These are phyloP conservation scores for Thalassia testudinum DNA, from an alignment of 116 monocot species.

Conservation along the genomic window DNA sequence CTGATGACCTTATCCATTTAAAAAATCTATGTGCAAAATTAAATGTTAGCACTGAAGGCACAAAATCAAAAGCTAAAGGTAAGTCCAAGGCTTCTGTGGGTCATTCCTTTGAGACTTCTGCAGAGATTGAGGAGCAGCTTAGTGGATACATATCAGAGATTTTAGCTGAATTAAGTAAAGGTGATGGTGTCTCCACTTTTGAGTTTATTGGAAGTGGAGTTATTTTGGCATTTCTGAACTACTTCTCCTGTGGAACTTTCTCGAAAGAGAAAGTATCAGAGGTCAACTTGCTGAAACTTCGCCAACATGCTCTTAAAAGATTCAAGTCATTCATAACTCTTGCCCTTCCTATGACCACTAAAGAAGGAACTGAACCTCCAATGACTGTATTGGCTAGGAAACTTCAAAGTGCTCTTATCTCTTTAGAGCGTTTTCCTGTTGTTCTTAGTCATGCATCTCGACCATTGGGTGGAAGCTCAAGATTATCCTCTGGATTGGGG, in stretches of 20 bases:
- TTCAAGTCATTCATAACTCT: constrained; percentile 63
- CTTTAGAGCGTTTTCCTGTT: constrained; percentile 89
- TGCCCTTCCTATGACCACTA: constrained; percentile 31
- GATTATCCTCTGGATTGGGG: constrained; percentile 71
- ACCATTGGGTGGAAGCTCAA: constrained; percentile 57
- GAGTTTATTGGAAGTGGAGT: constrained; percentile 98
- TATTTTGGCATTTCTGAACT: constrained; percentile 74
- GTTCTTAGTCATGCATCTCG: constrained; percentile 85
- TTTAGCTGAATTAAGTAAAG: constrained; percentile 66
- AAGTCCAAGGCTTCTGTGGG: constrained; percentile 47
- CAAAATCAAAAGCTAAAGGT: constrained; percentile 55
- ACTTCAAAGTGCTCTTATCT: constrained; percentile 86
- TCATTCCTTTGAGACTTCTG: constrained; percentile 34
- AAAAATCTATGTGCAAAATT: constrained; percentile 74
- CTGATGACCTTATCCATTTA: constrained; percentile 71
- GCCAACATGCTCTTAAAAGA: constrained; percentile 55
- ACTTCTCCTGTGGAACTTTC: constrained; percentile 87
- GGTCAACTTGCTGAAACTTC: constrained; percentile 56
- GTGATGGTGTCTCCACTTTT: constrained; percentile 95
- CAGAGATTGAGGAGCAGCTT: constrained; percentile 46
- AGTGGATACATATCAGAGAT: constrained; percentile 50
- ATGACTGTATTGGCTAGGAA: constrained; percentile 78
- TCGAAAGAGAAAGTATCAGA: constrained; percentile 63
- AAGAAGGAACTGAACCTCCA: constrained; percentile 29
- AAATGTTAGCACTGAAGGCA: constrained; percentile 37